phyloP scores from a whole-genome alignment of 1,284 basidiomycete species.

The Agroathelia rolfsii region DNA sequence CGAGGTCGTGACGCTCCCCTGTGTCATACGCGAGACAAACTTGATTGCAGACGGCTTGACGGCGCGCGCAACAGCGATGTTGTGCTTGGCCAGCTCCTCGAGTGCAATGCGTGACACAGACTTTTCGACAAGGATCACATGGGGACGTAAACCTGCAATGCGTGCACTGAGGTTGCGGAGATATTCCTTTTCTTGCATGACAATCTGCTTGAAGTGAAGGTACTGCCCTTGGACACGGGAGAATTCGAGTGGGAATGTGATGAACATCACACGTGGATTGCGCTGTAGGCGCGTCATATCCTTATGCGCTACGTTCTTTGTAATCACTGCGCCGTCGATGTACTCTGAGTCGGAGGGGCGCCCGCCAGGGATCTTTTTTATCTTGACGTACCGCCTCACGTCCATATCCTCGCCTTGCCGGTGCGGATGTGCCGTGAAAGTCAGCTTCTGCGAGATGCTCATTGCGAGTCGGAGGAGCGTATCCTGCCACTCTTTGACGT shows the following conservation, averaged over 20 bases:
- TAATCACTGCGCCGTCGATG: constrained; percentile 94
- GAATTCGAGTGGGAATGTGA: constrained; percentile 94
- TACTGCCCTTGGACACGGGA: constrained; percentile 91
- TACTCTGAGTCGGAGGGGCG: constrained; percentile 90
- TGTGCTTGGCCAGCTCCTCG: constrained; percentile 80
- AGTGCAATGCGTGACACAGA: constrained; percentile 89
- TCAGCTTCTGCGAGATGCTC: constrained; percentile 66
- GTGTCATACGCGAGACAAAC: constrained; percentile 87
- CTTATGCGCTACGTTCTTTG: constrained; percentile 97
- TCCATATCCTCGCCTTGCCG: constrained; percentile 89
- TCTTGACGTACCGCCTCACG: constrained; percentile 91
- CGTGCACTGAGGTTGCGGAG: constrained; percentile 83
- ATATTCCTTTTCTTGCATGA: constrained; percentile 93
- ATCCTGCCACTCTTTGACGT: constrained; percentile 79
- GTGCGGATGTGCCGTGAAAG: constrained; percentile 65
- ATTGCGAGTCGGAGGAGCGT: constrained; percentile 73
- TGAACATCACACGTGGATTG: constrained; percentile 89
- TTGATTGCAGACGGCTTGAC: constrained; percentile 86
- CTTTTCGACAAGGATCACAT: constrained; percentile 87
- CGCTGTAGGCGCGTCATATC: constrained; percentile 63
- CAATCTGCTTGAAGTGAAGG: constrained; percentile 86
- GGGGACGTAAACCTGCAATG: constrained; percentile 85
- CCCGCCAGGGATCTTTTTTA: constrained; percentile 97
- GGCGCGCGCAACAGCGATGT: constrained; percentile 85
- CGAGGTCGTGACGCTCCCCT: constrained; percentile 90